Percentiles rank a stretch among this genome's conserved stretches.
Conservation (phyloP, 2,329 filamentous ascomycete genomes). For the Colletotrichum magnum region DNA sequence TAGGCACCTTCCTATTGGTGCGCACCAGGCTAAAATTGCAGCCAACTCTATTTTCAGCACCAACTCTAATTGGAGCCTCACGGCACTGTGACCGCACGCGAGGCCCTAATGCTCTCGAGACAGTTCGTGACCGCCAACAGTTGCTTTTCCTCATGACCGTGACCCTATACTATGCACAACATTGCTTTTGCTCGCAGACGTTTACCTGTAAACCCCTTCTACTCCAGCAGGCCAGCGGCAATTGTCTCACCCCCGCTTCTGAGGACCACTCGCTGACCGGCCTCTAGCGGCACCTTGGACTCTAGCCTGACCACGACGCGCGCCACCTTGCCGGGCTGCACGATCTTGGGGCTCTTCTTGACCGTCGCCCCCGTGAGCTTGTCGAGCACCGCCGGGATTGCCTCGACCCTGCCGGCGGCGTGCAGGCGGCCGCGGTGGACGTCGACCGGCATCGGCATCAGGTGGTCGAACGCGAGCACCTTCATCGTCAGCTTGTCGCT, state of each 20-base stretch:
- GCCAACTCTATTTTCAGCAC: conserved; percentile 34
- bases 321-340: conserved; percentile 84
- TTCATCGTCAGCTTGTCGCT: conserved; percentile 84
- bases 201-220: conserved; percentile 42
- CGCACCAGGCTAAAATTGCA: conserved; percentile 4
- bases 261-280: conserved; percentile 84
- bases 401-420: conserved; percentile 79
- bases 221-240: conserved; percentile 88
- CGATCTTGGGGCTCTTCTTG: conserved; percentile 88
- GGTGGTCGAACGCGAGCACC: conserved; percentile 88
- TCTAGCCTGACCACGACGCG: conserved; percentile 83
- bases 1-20: conserved; percentile 24
- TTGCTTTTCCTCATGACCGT: neutral
- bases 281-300: conserved; percentile 82
- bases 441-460: conserved; percentile 91
- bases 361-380: conserved; percentile 81
- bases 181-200: conserved; percentile 20
- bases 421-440: conserved; percentile 90
- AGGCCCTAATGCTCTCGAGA: conserved; percentile 3
- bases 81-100: conserved; percentile 14
- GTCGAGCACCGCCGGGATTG: conserved; percentile 81
- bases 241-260: conserved; percentile 86
- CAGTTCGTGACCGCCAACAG: neutral
- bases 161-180: neutral
- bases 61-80: conserved; percentile 35